phyloP scores from a whole-genome alignment of 2,329 filamentous ascomycete species.

The Colletotrichum truncatum region DNA sequence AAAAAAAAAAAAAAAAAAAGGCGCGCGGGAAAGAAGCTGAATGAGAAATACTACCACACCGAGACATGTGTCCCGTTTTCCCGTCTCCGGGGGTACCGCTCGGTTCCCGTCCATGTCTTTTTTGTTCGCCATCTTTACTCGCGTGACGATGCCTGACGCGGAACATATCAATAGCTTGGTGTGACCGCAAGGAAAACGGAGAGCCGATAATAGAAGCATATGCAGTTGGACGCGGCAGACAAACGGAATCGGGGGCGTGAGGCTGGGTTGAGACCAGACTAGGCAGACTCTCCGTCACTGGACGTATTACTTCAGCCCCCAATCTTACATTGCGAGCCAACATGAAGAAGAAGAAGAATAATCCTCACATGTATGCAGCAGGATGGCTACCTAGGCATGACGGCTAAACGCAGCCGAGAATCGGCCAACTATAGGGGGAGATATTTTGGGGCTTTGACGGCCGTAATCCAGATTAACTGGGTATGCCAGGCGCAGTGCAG shows the following conservation, averaged over 20 bases:
- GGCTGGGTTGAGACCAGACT: neutral
- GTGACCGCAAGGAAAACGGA: neutral
- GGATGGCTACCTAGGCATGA: neutral
- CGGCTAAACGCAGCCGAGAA: neutral
- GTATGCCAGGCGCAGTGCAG: neutral
- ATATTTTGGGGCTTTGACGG: neutral
- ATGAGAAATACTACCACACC: neutral
- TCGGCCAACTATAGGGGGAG: neutral
- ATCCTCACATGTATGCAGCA: neutral
- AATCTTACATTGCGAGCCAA: neutral
- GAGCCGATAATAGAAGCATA: neutral
- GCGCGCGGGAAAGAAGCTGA: neutral
- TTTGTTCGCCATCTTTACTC: neutral
- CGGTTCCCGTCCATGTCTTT: neutral
- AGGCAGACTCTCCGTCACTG: neutral
- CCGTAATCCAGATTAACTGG: neutral
- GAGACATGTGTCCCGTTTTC: neutral
- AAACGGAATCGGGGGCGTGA: neutral
- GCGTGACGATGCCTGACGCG: constrained; percentile 8
- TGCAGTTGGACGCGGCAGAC: neutral
- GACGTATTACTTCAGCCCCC: neutral
- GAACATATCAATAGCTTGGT: neutral
- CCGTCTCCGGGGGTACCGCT: neutral
- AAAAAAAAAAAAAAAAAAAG: neutral
- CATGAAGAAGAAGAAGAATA: too few relatives aligned